Base-by-base conservation (phyloP, 2,329 filamentous ascomycete species). In the Diplodia corticola region DNA sequence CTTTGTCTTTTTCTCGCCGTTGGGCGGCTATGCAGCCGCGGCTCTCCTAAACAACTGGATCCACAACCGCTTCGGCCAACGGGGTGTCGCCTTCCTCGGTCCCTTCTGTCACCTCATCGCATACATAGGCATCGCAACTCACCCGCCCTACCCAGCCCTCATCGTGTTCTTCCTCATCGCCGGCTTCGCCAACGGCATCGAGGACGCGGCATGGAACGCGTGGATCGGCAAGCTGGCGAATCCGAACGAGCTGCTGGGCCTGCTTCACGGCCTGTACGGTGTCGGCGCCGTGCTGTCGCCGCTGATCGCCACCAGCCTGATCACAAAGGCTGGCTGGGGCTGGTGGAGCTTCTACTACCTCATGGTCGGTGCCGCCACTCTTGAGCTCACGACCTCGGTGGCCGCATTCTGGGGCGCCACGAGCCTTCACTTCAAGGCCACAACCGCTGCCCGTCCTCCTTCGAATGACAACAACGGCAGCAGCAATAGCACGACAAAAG, bases 261-360 rank as follows among this genome's bases (percentile, higher is more conserved):
- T 92, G 66, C 77, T 93, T 30, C 90, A 93, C 74, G 89, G 86
- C 0, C 85, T 85, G 35, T 94, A 92, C 72, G 90, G 90, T 0
- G 72, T 91, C 0, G 91, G 91, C 0, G 91, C 88, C 0, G 88
- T 89, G 0, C 79, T 92, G 17, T 82, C 84, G 3, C 91, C 91
- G 0, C 76, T 93, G 6, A 83, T 92, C 67, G 90, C 90, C 1
- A 92, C 91, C 0, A 84, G 85, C 5, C 87, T 94, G 85, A 85
- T 93, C 37, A 87, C 88, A 0, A 87, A 86, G 69, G 86, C 79
- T 0, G 70, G 79, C 3, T 73, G 89, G 63, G 80, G 80, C 0
- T 95, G 91, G 91, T 92, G 89, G 71, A 81, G 81, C 15, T 93
- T 90, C 76, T 94, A 91, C 76, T 92, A 92, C 73, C 78, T 92